Evolutionary conservation across 345 rosid species (phyloP).

Genomic region (Salix koriyanagi): DNA sequence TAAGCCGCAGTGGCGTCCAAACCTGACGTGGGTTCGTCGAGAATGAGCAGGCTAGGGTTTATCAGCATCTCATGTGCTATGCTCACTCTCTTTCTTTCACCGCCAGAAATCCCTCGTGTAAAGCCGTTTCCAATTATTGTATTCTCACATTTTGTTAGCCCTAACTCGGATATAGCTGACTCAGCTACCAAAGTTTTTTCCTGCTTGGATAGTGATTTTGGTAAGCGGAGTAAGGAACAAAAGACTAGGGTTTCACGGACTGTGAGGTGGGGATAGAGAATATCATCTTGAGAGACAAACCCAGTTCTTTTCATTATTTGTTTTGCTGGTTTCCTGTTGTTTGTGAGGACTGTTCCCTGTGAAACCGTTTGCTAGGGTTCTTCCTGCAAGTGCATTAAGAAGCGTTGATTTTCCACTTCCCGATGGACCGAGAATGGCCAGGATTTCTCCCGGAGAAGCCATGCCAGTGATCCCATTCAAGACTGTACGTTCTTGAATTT

Average conservation of each 20-base stretch:
- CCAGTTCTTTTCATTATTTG: conserved; percentile 64
- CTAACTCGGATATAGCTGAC: conserved; percentile 67
- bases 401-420: conserved; percentile 96
- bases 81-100: conserved; percentile 80
- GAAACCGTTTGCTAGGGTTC: conserved; percentile 50
- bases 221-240: conserved; percentile 68
- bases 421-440: conserved; percentile 89
- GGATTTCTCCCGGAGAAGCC: conserved; percentile 78
- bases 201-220: conserved; percentile 39
- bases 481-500: conserved; percentile 49
- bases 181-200: conserved; percentile 60
- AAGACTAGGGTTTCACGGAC: conserved; percentile 82
- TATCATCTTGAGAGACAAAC: conserved; percentile 83
- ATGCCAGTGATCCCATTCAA: conserved; percentile 67
- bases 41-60: conserved; percentile 72
- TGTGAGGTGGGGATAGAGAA: conserved; percentile 80
- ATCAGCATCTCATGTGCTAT: conserved; percentile 86
- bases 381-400: conserved; percentile 68
- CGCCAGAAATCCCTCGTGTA: conserved; percentile 82
- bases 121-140: conserved; percentile 82
- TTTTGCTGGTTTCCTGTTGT: conserved; percentile 46
- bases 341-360: conserved; percentile 65
- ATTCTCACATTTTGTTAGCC: conserved; percentile 70
- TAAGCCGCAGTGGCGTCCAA: conserved; percentile 88
- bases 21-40: conserved; percentile 91